Evolutionary conservation across 108 stramenopile genomes (phyloP).

Genomic region (Bacterosira constricta): DNA sequence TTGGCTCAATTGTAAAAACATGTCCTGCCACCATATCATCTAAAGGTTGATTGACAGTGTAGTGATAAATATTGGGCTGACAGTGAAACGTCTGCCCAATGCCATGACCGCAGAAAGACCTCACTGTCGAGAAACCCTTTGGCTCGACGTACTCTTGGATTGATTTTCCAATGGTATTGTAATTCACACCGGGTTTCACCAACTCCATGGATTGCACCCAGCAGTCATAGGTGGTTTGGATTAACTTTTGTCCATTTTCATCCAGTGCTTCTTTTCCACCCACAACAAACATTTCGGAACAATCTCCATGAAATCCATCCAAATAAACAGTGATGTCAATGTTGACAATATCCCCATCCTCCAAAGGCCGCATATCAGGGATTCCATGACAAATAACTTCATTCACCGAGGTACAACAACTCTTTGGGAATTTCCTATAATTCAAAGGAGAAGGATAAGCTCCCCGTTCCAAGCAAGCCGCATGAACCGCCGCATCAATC

Average conservation of each 20-base stretch:
- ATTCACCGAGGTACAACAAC: conserved; percentile 97
- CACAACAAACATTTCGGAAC: conserved; percentile 96
- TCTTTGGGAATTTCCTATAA: conserved; percentile 98
- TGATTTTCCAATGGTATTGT: conserved; percentile 93
- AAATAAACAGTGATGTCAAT: conserved; percentile 94
- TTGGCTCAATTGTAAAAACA: conserved; percentile 99
- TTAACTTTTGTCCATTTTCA: conserved; percentile 55
- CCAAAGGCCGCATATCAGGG: conserved; percentile 87
- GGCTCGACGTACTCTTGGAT: conserved; percentile 85
- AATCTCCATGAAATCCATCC: conserved; percentile 98
- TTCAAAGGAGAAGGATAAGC: conserved; percentile 94
- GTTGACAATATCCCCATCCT: conserved; percentile 95
- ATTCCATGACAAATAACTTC: conserved; percentile 99
- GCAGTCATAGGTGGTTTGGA: conserved; percentile 91
- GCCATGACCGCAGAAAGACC: conserved; percentile 96
- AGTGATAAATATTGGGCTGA: conserved; percentile 95
- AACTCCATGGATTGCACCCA: conserved; percentile 78
- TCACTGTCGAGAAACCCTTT: conserved; percentile 78
- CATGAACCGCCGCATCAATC: conserved; percentile 94
- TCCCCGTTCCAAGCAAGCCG: conserved; percentile 54
- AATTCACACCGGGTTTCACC: conserved; percentile 81
- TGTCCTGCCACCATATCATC: conserved; percentile 93
- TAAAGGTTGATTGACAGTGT: conserved; percentile 87
- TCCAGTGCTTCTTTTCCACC: conserved; percentile 78
- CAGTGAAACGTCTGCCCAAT: conserved; percentile 94